These are phyloP conservation scores for Nicotiana tomentosiformis DNA, from an alignment of 257 asterid genomes.

Conservation along the genomic window DNA sequence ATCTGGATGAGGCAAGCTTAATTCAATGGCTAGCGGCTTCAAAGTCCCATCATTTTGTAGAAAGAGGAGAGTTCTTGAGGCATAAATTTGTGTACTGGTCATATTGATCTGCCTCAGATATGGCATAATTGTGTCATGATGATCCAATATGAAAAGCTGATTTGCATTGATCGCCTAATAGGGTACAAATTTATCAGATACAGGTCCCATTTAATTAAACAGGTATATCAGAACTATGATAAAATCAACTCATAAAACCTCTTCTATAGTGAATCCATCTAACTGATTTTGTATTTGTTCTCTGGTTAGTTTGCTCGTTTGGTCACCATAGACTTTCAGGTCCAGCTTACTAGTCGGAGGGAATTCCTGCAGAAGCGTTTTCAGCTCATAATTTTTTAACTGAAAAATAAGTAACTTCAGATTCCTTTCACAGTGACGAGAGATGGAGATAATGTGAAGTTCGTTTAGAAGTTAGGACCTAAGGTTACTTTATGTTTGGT, in stretches of 20 bases:
- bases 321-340: constrained; percentile 36
- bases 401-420: neutral
- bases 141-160: constrained; percentile 40
- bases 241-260: constrained; percentile 23
- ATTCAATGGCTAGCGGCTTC: constrained; percentile 47
- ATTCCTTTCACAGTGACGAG: neutral
- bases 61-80: constrained; percentile 50
- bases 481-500: neutral
- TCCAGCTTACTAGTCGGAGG: constrained; percentile 51
- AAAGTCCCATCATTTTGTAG: constrained; percentile 34
- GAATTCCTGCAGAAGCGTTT: constrained; percentile 34
- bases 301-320: constrained; percentile 29
- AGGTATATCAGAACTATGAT: neutral
- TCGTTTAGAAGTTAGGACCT: neutral
- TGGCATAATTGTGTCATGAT: constrained; percentile 55
- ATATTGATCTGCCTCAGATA: constrained; percentile 46
- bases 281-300: constrained; percentile 34
- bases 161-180: constrained; percentile 33
- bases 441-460: neutral
- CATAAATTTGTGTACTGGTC: constrained; percentile 41
- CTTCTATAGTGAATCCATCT: constrained; percentile 37
- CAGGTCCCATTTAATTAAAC: neutral
- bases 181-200: neutral
- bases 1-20: constrained; percentile 44
- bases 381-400: neutral